Base-by-base conservation (phyloP, 2,329 filamentous ascomycete genomes). In the Ophiosphaerella narmari region DNA sequence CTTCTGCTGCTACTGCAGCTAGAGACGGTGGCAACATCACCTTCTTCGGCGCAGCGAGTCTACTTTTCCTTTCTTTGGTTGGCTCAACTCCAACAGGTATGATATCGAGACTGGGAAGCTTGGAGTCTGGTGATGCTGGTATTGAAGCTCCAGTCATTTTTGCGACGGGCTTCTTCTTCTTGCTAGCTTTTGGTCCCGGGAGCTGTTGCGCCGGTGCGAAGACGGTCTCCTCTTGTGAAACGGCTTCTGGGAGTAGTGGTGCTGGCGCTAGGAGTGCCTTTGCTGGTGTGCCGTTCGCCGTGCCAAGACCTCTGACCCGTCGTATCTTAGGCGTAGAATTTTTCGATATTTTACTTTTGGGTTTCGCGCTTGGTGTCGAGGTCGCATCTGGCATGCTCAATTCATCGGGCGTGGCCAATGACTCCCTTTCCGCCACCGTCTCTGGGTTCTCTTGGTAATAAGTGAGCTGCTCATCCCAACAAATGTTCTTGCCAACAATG, bases 391-490 rank as follows among this genome's bases (percentile, higher is more conserved):
- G 49, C 18, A 67, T 51, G 23, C 63, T 62, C 7, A 71, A 57
- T 48, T 72, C 70, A 40, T 71, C 68, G 9, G 65, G 70, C 1
- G 67, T 70, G 1, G 68, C 62, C 6, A 70, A 43, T 21, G 60
- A 63, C 42, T 66, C 63, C 7, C 63, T 65, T n/a, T 72, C 67
- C 1, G 66, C 68, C 7, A 66, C 32, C 6, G 62, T 68, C 12
- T 69, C 66, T 11, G 63, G 67, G 36, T 60, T 66, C 50, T 77
- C 75, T 39, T 75, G 76, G 54, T 75, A 79, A 48, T 77, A 76
- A 5, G 71, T 74, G 8, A 81, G 62, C 24, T 71, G 74, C 55
- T 78, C 71, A 38, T 78, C 76, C 79, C 79, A 81, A 9, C 66
- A 69, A 5, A 81, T 74, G 62, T 61, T 69, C 48, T 62, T 69